phyloP scores from a whole-genome alignment of 805 yeast species.

The Ogataea trehalophila region DNA sequence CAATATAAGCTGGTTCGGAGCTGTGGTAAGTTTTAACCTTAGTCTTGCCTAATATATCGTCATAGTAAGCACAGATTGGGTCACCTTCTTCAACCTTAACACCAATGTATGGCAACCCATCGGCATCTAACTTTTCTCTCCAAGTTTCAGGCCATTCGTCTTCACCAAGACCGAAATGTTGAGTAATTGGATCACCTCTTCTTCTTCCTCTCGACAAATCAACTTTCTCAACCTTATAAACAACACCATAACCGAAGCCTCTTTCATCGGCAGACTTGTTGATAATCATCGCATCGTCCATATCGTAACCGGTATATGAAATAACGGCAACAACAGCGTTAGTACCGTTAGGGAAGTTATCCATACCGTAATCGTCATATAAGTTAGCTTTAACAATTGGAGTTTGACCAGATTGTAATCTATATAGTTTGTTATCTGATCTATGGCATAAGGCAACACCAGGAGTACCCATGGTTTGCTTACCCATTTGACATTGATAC shows the following conservation, averaged over 20 bases:
- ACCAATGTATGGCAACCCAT: slow-evolving; percentile 91
- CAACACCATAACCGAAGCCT: slow-evolving; percentile 97
- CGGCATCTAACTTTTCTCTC: slow-evolving; percentile 83
- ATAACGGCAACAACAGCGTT: slow-evolving; percentile 99
- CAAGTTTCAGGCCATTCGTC: slow-evolving; percentile 92
- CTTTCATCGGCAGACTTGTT: slow-evolving; percentile 97
- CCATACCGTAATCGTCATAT: slow-evolving; percentile 96
- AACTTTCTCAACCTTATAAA: slow-evolving; percentile 89
- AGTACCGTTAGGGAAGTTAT: slow-evolving; percentile 96
- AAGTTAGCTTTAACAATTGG: slow-evolving; percentile 93
- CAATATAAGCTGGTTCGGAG: slow-evolving; percentile 89
- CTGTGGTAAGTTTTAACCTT: slow-evolving; percentile 91
- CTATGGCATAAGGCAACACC: slow-evolving; percentile 92
- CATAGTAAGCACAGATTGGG: slow-evolving; percentile 89
- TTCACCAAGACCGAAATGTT: slow-evolving; percentile 89
- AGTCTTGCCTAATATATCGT: slow-evolving; percentile 86
- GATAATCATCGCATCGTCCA: slow-evolving; percentile 99
- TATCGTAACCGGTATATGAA: slow-evolving; percentile 98
- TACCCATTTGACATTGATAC: slow-evolving; percentile 99
- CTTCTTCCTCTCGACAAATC: slow-evolving; percentile 74
- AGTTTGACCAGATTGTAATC: slow-evolving; percentile 92
- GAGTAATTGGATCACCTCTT: slow-evolving; percentile 91
- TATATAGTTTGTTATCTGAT: slow-evolving; percentile 90
- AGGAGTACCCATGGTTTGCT: slow-evolving; percentile 99
- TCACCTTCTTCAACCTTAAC: slow-evolving; percentile 89